Percentiles rank a stretch among this genome's conserved stretches.
Evolutionary conservation across 2,329 filamentous ascomycete species (phyloP).

Genomic region (Diaporthe sp.): DNA sequence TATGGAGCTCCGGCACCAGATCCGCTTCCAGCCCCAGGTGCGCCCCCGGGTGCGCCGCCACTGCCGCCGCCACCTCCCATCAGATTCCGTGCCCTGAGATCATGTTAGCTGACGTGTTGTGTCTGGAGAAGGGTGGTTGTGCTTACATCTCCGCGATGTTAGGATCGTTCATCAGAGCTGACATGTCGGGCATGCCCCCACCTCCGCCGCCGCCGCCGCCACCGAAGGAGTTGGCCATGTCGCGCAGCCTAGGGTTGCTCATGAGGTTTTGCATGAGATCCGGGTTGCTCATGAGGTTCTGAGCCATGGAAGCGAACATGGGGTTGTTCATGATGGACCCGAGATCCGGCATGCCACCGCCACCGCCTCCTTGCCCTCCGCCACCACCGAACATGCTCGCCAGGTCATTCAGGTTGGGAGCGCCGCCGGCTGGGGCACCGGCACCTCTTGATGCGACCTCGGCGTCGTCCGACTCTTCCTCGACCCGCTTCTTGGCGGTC

Average conservation of each 20-base stretch:
- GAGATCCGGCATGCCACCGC: conserved; percentile 88
- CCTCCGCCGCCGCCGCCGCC: conserved; percentile 48
- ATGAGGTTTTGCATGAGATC: conserved; percentile 93
- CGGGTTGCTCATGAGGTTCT: conserved; percentile 97
- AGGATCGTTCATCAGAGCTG: conserved; percentile 90
- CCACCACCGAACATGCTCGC: conserved; percentile 81
- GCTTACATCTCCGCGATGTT: conserved; percentile 93
- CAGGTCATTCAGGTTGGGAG: conserved; percentile 77
- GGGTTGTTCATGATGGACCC: conserved; percentile 94
- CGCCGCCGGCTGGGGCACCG: conserved; percentile 60
- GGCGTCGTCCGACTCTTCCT: conserved; percentile 75
- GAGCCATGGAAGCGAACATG: conserved; percentile 97
- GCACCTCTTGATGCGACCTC: conserved; percentile 55
- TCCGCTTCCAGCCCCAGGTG: conserved; percentile 35
- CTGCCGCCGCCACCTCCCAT: conserved; percentile 49
- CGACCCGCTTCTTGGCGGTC: conserved; percentile 89
- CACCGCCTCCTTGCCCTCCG: conserved; percentile 67
- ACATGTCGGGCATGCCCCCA: conserved; percentile 91
- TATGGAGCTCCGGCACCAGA: conserved; percentile 31
- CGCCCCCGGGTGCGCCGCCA: conserved; percentile 44
- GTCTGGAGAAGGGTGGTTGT: neutral
- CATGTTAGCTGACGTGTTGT: conserved; percentile 19
- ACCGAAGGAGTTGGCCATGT: conserved; percentile 85
- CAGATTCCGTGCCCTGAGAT: conserved; percentile 48
- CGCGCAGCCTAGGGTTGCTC: conserved; percentile 89